These are phyloP conservation scores for Wakefieldia striispora DNA, from an alignment of 768 basidiomycete genomes.

Conservation along the genomic window DNA sequence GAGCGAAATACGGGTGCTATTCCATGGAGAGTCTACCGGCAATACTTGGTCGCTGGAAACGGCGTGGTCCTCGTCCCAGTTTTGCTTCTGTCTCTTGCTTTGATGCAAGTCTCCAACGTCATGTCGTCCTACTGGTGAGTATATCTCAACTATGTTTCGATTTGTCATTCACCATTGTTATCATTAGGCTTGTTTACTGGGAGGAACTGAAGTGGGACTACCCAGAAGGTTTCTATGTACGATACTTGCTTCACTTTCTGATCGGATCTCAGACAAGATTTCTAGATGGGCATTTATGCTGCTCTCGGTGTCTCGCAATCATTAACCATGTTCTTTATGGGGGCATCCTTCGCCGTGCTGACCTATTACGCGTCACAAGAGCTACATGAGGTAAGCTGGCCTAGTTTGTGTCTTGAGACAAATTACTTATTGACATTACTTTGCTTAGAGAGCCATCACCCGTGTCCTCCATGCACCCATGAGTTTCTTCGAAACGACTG, in stretches of 20 bases:
- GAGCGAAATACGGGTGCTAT: slow-evolving; percentile 75
- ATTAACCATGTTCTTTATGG: slow-evolving; percentile 64
- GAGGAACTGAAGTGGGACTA: slow-evolving; percentile 49
- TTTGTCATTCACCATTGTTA: neutral
- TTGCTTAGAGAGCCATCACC: slow-evolving; percentile 52
- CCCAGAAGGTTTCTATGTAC: slow-evolving; percentile 68
- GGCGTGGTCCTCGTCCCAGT: slow-evolving; percentile 65
- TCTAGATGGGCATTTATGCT: slow-evolving; percentile 80
- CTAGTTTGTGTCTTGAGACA: neutral
- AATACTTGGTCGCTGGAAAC: slow-evolving; percentile 69
- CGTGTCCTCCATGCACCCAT: slow-evolving; percentile 83
- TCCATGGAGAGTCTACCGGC: slow-evolving; percentile 30
- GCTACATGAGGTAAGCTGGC: slow-evolving; percentile 53
- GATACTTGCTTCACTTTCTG: slow-evolving; percentile 34
- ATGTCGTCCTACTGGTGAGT: slow-evolving; percentile 73
- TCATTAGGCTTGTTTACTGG: slow-evolving; percentile 74
- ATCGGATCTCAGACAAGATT: neutral
- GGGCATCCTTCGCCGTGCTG: slow-evolving; percentile 58
- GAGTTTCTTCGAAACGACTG: slow-evolving; percentile 88
- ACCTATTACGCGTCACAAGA: slow-evolving; percentile 75
- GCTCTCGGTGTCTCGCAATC: slow-evolving; percentile 71
- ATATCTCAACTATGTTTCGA: neutral
- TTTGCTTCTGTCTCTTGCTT: slow-evolving; percentile 54
- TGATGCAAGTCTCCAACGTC: slow-evolving; percentile 70
- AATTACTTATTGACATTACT: neutral